Base-by-base conservation (phyloP, 108 stramenopile genomes). In the Fragilaria crotonensis region DNA sequence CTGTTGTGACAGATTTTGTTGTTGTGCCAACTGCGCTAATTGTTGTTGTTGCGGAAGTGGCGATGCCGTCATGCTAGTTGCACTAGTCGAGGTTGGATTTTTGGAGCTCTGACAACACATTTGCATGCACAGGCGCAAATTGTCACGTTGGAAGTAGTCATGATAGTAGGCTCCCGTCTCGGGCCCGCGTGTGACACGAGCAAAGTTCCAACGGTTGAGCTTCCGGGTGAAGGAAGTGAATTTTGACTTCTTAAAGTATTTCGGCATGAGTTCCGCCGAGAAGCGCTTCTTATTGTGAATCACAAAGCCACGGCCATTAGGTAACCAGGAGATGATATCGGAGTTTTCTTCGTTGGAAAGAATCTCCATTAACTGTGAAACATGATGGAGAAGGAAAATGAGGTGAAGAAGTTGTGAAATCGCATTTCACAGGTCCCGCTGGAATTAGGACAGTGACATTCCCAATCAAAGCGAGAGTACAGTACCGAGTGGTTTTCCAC, bases 91-190 rank as follows among this genome's bases (percentile, higher is more conserved):
- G 22, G 23, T 7, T 7, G 49, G 49, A 25, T 19, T 19, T 50
- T 25, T 78, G 26, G 54, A 66, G 53, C 53, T 66, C 21, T 78
- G 68, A 26, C 77, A 78, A 52, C 54, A 46, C 77, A 78, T 78
- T 62, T 75, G 76, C 66, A 71, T 70, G 62, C 70, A 74, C 0
- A 79, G 50, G 17, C 45, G 63, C 25, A 59, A 49, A 33, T 74
- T 63, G 11, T 50, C 72, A 7, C 53, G 60, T 27, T 63, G 65
- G 33, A 80, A 80, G 57, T 52, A 52, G 57, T 71, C 41, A 61
- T 82, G 77, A 54, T 75, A 82, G 33, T 88, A 88, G 1, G 83
- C 73, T 5, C 85, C 81, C 47, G 64, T 62, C 48, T 85, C 78
- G 4, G 68, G 71, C 45, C 85, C 85, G 49, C 64, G 63, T 2